phyloP scores from a whole-genome alignment of 2,329 filamentous ascomycete species.

The Lomentospora prolificans region DNA sequence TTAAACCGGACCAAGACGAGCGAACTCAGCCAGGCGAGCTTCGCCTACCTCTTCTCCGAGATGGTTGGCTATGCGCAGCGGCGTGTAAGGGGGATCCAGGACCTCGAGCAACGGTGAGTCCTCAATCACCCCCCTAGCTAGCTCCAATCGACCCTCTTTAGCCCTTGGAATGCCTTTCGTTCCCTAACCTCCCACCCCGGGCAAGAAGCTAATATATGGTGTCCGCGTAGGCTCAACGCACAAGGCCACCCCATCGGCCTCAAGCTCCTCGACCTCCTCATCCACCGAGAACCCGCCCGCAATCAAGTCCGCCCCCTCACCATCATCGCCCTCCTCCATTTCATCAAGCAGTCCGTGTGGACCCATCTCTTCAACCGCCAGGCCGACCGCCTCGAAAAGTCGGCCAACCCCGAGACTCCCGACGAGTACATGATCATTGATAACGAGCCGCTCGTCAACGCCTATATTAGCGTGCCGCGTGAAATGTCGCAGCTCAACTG shows the following conservation, averaged over 20 bases:
- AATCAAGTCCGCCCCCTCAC: constrained; percentile 69
- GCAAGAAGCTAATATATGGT: neutral
- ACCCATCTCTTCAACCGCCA: constrained; percentile 83
- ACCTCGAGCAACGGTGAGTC: constrained; percentile 76
- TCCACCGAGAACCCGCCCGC: constrained; percentile 68
- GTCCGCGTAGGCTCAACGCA: constrained; percentile 59
- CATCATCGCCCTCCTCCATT: constrained; percentile 84
- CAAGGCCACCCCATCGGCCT: constrained; percentile 92
- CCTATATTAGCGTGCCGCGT: constrained; percentile 82
- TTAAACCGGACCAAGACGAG: constrained; percentile 81
- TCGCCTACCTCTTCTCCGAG: constrained; percentile 92
- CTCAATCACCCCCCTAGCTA: no score
- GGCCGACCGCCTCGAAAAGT: constrained; percentile 88
- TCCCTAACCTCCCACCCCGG: constrained; percentile 4
- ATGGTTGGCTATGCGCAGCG: constrained; percentile 94
- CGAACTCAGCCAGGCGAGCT: constrained; percentile 85
- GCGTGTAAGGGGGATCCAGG: constrained; percentile 82
- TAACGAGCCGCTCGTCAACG: constrained; percentile 93
- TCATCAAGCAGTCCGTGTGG: constrained; percentile 90
- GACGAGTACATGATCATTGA: constrained; percentile 99
- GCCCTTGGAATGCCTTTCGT: neutral
- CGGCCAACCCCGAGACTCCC: constrained; percentile 66
- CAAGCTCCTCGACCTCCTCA: constrained; percentile 87
- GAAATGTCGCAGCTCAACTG: constrained; percentile 97
- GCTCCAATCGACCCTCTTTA: no score